These are phyloP conservation scores for Alternaria atra DNA, from an alignment of 2,329 filamentous ascomycete species.

Conservation along the genomic window DNA sequence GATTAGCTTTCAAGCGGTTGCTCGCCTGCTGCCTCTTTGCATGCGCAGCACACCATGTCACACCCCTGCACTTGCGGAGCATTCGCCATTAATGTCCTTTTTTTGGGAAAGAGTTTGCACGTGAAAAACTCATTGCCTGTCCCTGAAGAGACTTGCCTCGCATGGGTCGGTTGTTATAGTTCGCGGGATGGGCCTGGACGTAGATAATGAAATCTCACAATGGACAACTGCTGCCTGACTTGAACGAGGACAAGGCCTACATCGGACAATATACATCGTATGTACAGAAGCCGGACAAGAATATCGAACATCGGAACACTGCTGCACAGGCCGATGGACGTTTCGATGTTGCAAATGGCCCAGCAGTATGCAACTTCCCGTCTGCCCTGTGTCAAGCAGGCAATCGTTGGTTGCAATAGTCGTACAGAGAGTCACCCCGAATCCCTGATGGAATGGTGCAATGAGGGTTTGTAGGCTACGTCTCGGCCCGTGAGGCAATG, in stretches of 20 bases:
- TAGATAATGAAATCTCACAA: not conserved
- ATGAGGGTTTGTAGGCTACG: conserved; percentile 26
- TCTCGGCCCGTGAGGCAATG: conserved; percentile 23
- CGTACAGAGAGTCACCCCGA: conserved; percentile 36
- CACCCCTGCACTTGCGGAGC: conserved; percentile 9
- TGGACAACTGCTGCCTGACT: not conserved
- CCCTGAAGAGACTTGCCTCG: conserved; percentile 16
- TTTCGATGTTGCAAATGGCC: conserved; percentile 28
- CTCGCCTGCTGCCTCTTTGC: conserved; percentile 26
- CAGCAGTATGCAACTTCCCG: conserved; percentile 38
- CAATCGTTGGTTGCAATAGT: conserved; percentile 37
- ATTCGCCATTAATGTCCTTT: conserved; percentile 12
- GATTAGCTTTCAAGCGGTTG: conserved; percentile 24
- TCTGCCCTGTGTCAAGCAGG: conserved; percentile 17
- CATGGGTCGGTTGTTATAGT: not conserved
- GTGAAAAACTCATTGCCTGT: conserved; percentile 15
- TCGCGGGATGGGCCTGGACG: not conserved
- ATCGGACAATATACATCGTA: conserved; percentile 22
- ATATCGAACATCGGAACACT: conserved; percentile 16
- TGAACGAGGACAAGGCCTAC: not conserved
- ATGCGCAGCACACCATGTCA: conserved; percentile 22
- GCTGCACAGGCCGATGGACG: conserved; percentile 7
- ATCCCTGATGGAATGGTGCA: conserved; percentile 24
- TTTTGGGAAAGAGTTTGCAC: conserved; percentile 28
- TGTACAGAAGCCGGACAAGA: conserved; percentile 30